Base-by-base conservation (phyloP, 768 basidiomycete species). In the Sarcomyxa edulis region DNA sequence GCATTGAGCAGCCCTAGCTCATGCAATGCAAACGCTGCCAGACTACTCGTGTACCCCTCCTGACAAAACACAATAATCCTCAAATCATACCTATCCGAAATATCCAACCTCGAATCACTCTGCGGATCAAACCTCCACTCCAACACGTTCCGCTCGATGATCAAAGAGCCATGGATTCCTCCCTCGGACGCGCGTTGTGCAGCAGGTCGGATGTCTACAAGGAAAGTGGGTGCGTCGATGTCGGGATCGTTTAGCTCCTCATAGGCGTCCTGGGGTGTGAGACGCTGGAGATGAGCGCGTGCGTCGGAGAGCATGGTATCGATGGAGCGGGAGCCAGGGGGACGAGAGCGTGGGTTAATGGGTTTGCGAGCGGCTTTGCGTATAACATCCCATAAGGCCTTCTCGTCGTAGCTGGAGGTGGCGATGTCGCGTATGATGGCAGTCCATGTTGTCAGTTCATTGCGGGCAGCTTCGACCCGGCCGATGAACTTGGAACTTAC, bases 41-140 rank as follows among this genome's bases (percentile, higher is more conserved):
- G 66, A 49, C 81, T 84, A 30, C 78, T 81, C 11, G 83, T 69
- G 51, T 77, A 72, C 2, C 87, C 84, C 35, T 85, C 84, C 52
- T 82, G 76, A 55, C 82, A 84, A 48, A 88, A 77, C 7, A 90
- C 59, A 45, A 90, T 84, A 21, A 86, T 69, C 32, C 82, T 60
- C 26, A 88, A 52, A 60, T 89, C 87, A 48, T 84, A 89, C 39
- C 84, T 64, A 59, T 85, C 79, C 16, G 76, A 86, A 46, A 88
- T 77, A 1, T 72, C 60, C 37, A 89, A 59, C 23, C 80, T 66
- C 9, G 72, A 64, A 5, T 71, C 64, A 47, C 62, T 69, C 39
- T 83, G 68, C 4, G 86, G 87, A 57, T 90, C 86, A 47, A 90
- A 80, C 16, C 76, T 71, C 84, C 84, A 87, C 55, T 90, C 87